Conservation (phyloP, 2,329 filamentous ascomycete species). For the Alternaria dauci region DNA sequence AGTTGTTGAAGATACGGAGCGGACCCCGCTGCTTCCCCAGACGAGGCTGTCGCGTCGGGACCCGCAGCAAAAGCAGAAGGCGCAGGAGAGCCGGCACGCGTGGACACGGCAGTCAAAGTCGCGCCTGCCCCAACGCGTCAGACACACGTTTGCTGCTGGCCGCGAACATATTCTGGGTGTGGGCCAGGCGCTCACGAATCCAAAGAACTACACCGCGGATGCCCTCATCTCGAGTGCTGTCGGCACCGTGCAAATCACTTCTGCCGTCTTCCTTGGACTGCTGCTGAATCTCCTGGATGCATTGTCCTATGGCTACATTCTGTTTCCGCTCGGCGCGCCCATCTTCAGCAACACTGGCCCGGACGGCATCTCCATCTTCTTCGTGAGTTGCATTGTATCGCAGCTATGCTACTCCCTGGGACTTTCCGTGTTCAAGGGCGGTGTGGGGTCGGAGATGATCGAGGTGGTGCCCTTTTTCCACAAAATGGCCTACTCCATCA, state of each 20-base stretch:
- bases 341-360: constrained; percentile 87
- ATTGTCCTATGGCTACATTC: constrained; percentile 86
- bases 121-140: constrained; percentile 28
- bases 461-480: constrained; percentile 99
- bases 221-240: constrained; percentile 70
- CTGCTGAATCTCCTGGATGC: constrained; percentile 94
- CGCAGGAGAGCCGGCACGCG: neutral
- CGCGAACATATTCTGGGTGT: constrained; percentile 32
- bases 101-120: constrained; percentile 36
- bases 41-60: constrained; percentile 39
- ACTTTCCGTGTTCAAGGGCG: constrained; percentile 87
- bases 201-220: constrained; percentile 75
- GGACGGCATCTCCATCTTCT: constrained; percentile 98
- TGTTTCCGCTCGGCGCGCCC: constrained; percentile 89
- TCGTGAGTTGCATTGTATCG: constrained; percentile 94
- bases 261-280: constrained; percentile 86
- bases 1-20: constrained; percentile 44
- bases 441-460: constrained; percentile 95
- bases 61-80: constrained; percentile 27
- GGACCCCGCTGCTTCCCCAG: constrained; percentile 51
- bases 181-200: constrained; percentile 59
- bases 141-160: constrained; percentile 25
- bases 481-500: constrained; percentile 93
- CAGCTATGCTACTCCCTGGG: constrained; percentile 87
- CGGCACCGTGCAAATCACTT: constrained; percentile 74